These are phyloP conservation scores for Suillus clintonianus DNA, from an alignment of 768 basidiomycete species.

Conservation along the genomic window DNA sequence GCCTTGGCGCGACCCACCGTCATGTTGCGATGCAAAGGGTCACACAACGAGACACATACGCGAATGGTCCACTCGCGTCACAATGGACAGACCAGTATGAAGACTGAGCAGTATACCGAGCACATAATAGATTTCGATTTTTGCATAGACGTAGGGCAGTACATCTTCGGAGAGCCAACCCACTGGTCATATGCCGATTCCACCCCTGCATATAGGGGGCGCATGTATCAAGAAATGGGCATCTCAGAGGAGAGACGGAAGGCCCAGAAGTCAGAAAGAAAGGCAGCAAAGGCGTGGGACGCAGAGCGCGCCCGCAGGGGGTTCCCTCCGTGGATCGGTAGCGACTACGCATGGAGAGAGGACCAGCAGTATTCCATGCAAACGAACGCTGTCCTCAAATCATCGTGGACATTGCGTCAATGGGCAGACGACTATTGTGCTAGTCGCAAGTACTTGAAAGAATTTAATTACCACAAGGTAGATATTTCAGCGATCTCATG, in stretches of 20 bases:
- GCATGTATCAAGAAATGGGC: constrained; percentile 60
- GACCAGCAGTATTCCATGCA: constrained; percentile 29
- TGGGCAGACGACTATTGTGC: constrained; percentile 87
- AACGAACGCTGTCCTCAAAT: constrained; percentile 37
- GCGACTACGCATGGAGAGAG: constrained; percentile 32
- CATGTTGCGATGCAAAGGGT: constrained; percentile 52
- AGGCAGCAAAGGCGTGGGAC: constrained; percentile 46
- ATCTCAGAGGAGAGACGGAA: constrained; percentile 35
- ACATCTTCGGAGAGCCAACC: constrained; percentile 39
- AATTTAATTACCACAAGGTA: constrained; percentile 73
- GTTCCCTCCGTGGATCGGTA: constrained; percentile 51
- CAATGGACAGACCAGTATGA: constrained; percentile 35
- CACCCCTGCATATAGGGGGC: constrained; percentile 65
- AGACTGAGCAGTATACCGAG: constrained; percentile 56
- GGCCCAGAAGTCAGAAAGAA: constrained; percentile 45
- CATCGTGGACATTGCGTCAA: constrained; percentile 63
- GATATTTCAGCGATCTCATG: background rate
- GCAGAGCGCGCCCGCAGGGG: constrained; percentile 48
- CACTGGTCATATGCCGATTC: constrained; percentile 67
- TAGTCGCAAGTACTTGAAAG: constrained; percentile 70
- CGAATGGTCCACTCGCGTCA: constrained; percentile 43
- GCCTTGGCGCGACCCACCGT: constrained; percentile 46
- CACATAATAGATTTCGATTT: constrained; percentile 72
- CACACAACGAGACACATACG: constrained; percentile 54
- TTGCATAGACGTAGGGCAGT: constrained; percentile 52